Evolutionary conservation across 2,329 filamentous ascomycete species (phyloP), one percentile per base, ranked within the genome.

Genomic region (Xylaria sp.): DNA sequence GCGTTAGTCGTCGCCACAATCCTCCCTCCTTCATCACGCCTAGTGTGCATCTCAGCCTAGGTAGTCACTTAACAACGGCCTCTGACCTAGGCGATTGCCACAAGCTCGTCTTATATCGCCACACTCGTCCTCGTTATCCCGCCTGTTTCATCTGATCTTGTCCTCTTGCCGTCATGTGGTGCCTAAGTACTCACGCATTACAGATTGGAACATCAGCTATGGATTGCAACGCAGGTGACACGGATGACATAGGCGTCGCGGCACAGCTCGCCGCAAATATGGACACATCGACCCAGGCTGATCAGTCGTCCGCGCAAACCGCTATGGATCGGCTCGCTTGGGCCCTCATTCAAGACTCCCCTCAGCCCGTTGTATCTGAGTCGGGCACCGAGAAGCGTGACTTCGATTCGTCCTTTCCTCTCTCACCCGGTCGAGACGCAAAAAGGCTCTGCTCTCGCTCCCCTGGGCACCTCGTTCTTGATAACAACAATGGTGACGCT

Each of bases 351-450:
- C 33, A 20, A 20, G 6, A 6, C 28, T 23, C 53, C 0, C 31
- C n/a, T 38, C 31, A 13, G 28, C 53, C 10, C 31, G 31, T 11
- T 13, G 17, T 38, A 56, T 38, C 53, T 36, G 31, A 15, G 38
- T 23, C 17, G 9, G 11, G 13, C 23, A 17, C 17, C 0, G 11
- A 38, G 5, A 38, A 56, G 53, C 31, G 61, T 42, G 23, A 56
- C 9, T 60, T 65, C n/a, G 40, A 60, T 31, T 54, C n/a, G 9
- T 33, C 31, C 23, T 65, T 60, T 23, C 42, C 49, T 44, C 20
- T 13, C 17, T 42, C 61, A 3, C 31, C 20, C 2, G 13, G 17
- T 2, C 48, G 5, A 17, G n/a, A n/a, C 6, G 6, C 15, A 0
- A 67, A 67, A 26, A 49, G 57, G 13, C 15, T 11, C 17, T 23